Conservation (phyloP, 495 filamentous ascomycete genomes). For the Hypoxylon crocopeplum region DNA sequence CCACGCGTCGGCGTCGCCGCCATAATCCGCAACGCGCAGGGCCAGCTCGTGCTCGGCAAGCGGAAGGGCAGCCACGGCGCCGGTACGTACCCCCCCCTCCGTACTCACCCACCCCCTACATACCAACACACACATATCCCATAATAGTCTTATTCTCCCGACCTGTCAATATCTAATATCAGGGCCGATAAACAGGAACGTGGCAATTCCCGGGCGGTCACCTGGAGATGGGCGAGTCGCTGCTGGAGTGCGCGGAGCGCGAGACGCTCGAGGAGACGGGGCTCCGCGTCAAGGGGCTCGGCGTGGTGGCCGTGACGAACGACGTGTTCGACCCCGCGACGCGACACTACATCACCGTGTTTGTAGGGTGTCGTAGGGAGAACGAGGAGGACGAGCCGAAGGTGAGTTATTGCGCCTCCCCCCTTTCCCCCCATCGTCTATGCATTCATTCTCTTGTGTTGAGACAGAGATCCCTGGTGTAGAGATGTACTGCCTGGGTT, state of each 20-base stretch:
- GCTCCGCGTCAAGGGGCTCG: slow-evolving; percentile 54
- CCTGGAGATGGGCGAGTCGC: slow-evolving; percentile 68
- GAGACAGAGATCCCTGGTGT: no score
- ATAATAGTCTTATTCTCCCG: background rate
- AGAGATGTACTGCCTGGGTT: no score
- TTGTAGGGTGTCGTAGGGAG: slow-evolving; percentile 54
- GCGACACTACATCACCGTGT: slow-evolving; percentile 73
- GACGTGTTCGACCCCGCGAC: slow-evolving; percentile 57
- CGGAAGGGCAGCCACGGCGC: slow-evolving; percentile 50
- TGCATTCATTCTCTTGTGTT: no score
- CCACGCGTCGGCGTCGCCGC: slow-evolving; percentile 51
- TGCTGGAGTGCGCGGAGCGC: slow-evolving; percentile 64
- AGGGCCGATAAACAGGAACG: slow-evolving; percentile 48
- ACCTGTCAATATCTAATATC: background rate
- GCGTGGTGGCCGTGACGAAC: slow-evolving; percentile 64
- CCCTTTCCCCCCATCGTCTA: background rate
- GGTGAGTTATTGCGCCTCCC: slow-evolving; percentile 46
- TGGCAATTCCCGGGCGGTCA: slow-evolving; percentile 74
- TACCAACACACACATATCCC: background rate
- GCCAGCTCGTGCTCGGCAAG: slow-evolving; percentile 48
- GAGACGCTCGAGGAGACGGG: slow-evolving; percentile 74
- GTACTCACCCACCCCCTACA: background rate
- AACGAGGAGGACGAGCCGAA: slow-evolving; percentile 54
- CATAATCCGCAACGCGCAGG: slow-evolving; percentile 43
- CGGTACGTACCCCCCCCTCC: slow-evolving; percentile 35